Evolutionary conservation across 2,329 filamentous ascomycete species (phyloP).

Genomic region (Penicillium nordicum): DNA sequence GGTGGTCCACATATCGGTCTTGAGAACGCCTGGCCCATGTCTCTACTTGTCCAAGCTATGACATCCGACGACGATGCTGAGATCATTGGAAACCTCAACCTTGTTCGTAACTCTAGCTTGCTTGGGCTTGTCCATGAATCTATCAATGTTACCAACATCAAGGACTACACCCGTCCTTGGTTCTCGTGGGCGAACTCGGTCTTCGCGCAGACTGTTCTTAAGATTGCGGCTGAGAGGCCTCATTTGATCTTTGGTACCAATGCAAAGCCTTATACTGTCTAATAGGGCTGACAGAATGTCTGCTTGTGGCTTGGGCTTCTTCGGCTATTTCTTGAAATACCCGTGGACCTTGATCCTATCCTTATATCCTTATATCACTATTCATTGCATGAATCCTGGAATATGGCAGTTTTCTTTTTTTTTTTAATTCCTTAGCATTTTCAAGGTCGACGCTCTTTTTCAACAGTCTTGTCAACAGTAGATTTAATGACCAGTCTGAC

Average conservation of each 20-base stretch:
- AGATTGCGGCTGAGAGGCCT: conserved; percentile 84
- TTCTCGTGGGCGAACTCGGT: conserved; percentile 98
- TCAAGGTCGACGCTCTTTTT: no score
- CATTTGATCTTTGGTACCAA: conserved; percentile 75
- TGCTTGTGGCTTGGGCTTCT: not conserved
- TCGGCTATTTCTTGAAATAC: not conserved
- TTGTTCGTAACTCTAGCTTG: conserved; percentile 71
- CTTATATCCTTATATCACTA: not conserved
- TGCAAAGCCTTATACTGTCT: conserved; percentile 30
- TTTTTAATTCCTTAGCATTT: no score
- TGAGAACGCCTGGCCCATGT: conserved; percentile 96
- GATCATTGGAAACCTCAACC: conserved; percentile 67
- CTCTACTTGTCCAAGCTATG: conserved; percentile 83
- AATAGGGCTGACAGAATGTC: not conserved
- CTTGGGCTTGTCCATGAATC: conserved; percentile 89
- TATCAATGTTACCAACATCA: conserved; percentile 70
- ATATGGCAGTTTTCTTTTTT: not conserved
- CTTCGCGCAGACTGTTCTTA: conserved; percentile 86
- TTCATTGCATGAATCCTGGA: not conserved
- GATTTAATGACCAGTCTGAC: no score
- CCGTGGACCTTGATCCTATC: not conserved
- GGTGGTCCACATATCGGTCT: conserved; percentile 79
- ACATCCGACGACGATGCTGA: conserved; percentile 78
- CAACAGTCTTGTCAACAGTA: not conserved
- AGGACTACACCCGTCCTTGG: conserved; percentile 82